Base-by-base conservation (phyloP, 176 grass and related monocot species). In the Urochloa ruziziensis region DNA sequence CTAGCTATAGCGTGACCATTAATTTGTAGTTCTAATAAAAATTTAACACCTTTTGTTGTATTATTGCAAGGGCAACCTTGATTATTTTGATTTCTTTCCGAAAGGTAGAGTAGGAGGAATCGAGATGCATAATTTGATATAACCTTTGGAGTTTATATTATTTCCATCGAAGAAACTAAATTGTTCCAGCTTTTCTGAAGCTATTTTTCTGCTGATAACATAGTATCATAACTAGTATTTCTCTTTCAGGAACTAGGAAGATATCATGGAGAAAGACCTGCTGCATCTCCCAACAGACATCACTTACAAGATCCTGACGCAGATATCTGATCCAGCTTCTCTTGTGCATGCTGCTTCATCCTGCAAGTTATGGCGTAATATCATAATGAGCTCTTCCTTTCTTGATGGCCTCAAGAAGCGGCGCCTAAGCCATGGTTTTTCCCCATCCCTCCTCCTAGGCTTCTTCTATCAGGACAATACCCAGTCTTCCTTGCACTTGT, bases 381-480 rank as follows among this genome's bases (percentile, higher is more conserved):
- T 80, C 43, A 62, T 79, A 44, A 86, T 62, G 54, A 57, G 62
- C 32, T 10, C 76, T 6, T 7, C 0, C n/a, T 86, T 73, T 70
- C 76, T 86, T 18, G 32, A 73, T 62, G 19, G 18, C 67, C 76
- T 86, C 27, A 80, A 19, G 75, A 17, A 4, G 66, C 66, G 6
- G 19, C 30, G 72, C 54, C 30, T 21, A 5, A 16, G 62, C 83
- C 75, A 86, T 27, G 67, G 18, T 53, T 86, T 86, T 44, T 30
- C 84, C 56, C 8, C 67, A 19, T 80, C 76, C 44, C 84, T 86
- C 67, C 67, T 79, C 34, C 42, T 86, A 11, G 84, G 84, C 6
- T 63, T 86, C 59, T 86, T 86, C 67, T 54, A 56, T 46, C 77
- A 86, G 25, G 27, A 54, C 34, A 73, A 9, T 2, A 28, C 8